Percentiles rank a stretch among this genome's conserved stretches.
phyloP scores from a whole-genome alignment of 345 rosid species.

The Rhodamnia argentea region DNA sequence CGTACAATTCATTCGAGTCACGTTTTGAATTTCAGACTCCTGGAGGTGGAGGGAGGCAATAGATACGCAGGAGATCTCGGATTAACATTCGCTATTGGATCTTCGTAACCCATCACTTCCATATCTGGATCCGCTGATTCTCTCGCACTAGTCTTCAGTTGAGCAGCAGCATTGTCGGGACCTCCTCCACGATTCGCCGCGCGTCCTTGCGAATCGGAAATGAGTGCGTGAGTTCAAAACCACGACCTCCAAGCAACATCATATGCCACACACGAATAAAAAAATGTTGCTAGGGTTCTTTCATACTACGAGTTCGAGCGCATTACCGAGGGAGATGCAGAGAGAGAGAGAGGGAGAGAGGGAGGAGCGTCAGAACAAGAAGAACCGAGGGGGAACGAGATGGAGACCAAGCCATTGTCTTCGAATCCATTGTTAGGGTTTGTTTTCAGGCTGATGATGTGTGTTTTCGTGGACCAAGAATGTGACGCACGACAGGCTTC shows the following conservation, averaged over 20 bases:
- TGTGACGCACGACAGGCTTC: background rate
- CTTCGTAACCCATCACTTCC: conserved; percentile 35
- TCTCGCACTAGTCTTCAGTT: conserved; percentile 14
- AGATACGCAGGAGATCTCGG: conserved; percentile 25
- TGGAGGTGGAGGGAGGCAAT: conserved; percentile 31
- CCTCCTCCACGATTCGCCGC: background rate
- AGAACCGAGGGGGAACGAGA: conserved; percentile 9
- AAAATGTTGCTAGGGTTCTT: background rate
- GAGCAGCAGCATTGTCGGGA: background rate
- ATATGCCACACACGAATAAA: background rate
- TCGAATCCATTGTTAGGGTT: conserved; percentile 7
- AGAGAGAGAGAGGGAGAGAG: conserved; percentile 24
- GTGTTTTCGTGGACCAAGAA: background rate
- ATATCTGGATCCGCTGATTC: conserved; percentile 19
- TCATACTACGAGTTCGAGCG: background rate
- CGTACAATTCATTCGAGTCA: background rate
- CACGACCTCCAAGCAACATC: background rate
- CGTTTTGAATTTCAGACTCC: background rate
- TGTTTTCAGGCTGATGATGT: background rate
- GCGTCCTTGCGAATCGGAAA: background rate
- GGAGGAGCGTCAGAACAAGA: conserved; percentile 19
- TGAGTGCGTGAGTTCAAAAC: background rate
- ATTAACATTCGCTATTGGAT: conserved; percentile 36
- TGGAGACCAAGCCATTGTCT: conserved; percentile 22
- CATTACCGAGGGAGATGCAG: conserved; percentile 27